Percentiles rank a stretch among this genome's conserved stretches.
phyloP scores from a whole-genome alignment of 257 asterid genomes.

The Jaltomata sinuosa region DNA sequence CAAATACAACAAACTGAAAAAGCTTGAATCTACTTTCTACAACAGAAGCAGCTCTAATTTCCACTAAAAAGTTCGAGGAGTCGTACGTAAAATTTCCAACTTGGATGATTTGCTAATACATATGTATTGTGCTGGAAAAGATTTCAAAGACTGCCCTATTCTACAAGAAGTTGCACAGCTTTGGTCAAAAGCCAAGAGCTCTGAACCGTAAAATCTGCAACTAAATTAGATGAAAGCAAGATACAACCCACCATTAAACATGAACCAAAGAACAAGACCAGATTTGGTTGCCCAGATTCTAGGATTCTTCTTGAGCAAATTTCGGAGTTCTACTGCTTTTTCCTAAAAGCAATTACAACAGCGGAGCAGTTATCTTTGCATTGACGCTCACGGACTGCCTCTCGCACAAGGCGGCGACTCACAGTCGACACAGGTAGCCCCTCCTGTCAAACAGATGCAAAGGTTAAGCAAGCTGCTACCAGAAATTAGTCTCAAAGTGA shows the following conservation, averaged over 20 bases:
- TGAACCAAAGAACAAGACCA: neutral
- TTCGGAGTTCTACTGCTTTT: slow-evolving; percentile 4
- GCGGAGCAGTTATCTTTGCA: slow-evolving; percentile 97
- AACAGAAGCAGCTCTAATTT: no score
- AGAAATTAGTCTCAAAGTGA: neutral
- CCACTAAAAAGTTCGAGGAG: neutral
- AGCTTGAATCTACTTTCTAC: no score
- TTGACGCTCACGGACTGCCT: slow-evolving; percentile 78
- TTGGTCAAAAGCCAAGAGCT: neutral
- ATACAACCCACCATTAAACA: neutral
- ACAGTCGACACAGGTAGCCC: slow-evolving; percentile 54
- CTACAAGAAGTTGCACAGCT: neutral
- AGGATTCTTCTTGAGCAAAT: neutral
- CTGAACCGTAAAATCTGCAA: neutral
- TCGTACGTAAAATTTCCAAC: neutral
- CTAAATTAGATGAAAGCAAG: neutral
- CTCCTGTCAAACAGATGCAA: slow-evolving; percentile 35
- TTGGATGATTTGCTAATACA: neutral
- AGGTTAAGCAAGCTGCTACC: neutral
- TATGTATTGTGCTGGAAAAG: neutral
- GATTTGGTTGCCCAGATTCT: neutral
- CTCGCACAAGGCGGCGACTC: slow-evolving; percentile 68
- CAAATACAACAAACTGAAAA: no score
- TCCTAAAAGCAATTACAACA: slow-evolving; percentile 43
- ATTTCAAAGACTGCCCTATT: neutral